Evolutionary conservation across 2,329 filamentous ascomycete species (phyloP).

Genomic region (Epicoccum nigrum): DNA sequence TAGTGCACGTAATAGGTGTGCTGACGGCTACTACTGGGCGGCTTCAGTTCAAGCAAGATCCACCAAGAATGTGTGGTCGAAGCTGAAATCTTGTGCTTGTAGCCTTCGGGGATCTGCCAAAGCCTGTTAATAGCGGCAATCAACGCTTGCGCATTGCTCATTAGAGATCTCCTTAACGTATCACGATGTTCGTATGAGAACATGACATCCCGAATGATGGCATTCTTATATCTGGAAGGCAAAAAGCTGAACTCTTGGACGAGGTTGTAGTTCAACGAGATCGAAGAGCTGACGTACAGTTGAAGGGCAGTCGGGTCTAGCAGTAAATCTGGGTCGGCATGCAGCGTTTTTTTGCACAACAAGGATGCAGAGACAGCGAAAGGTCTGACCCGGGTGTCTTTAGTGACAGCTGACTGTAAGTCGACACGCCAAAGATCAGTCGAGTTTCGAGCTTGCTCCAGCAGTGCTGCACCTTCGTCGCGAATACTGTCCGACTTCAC

Average conservation of each 20-base stretch:
- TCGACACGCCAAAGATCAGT: constrained; percentile 61
- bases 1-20: constrained; percentile 48
- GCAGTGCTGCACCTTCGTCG: constrained; percentile 30
- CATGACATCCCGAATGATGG: constrained; percentile 57
- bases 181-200: constrained; percentile 48
- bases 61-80: constrained; percentile 34
- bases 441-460: constrained; percentile 53
- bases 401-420: constrained; percentile 48
- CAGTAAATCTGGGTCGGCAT: constrained; percentile 14
- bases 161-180: constrained; percentile 47
- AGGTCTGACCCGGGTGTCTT: constrained; percentile 47
- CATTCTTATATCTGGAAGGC: constrained; percentile 41
- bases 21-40: constrained; percentile 16
- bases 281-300: constrained; percentile 49
- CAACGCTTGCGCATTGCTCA: constrained; percentile 35
- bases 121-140: constrained; percentile 46
- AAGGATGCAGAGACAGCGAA: constrained; percentile 63
- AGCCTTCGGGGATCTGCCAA: constrained; percentile 51
- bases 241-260: constrained; percentile 47
- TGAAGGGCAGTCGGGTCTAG: constrained; percentile 16
- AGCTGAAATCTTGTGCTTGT: constrained; percentile 12
- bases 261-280: constrained; percentile 57
- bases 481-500: constrained; percentile 19
- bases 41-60: constrained; percentile 39
- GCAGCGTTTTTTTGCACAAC: constrained; percentile 60